Conservation (phyloP, 2,329 filamentous ascomycete species). For the Ascocoryne sarcoides region DNA sequence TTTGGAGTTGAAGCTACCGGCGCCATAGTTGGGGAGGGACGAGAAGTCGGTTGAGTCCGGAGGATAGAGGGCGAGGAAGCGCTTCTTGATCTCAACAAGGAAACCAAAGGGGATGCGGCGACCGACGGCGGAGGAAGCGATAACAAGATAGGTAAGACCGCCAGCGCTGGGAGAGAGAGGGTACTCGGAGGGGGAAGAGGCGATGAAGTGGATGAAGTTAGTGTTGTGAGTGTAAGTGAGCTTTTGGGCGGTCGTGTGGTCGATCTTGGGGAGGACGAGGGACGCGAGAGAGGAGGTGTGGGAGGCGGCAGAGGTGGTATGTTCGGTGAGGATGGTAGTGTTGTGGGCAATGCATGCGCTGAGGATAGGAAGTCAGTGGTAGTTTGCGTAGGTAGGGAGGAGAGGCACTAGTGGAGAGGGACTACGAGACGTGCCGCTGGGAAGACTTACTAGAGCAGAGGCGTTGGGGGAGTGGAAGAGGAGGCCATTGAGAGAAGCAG, state of each 20-base stretch:
- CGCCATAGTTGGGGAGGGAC: conserved; percentile 79
- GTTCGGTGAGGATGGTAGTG: conserved; percentile 86
- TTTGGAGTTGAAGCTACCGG: conserved; percentile 74
- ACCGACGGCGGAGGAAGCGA: conserved; percentile 72
- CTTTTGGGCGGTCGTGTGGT: conserved; percentile 71
- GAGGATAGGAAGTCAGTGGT: conserved; percentile 5
- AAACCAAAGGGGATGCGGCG: conserved; percentile 89
- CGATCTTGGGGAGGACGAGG: conserved; percentile 90
- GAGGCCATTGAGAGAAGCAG: conserved; percentile 50
- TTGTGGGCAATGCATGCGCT: conserved; percentile 93
- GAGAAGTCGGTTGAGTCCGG: conserved; percentile 61
- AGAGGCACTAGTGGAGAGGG: no score
- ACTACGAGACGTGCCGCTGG: not conserved
- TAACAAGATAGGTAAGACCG: conserved; percentile 83
- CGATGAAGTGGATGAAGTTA: conserved; percentile 92
- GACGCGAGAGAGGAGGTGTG: conserved; percentile 82
- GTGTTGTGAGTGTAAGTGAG: conserved; percentile 88
- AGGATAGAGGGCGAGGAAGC: conserved; percentile 67
- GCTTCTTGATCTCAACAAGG: conserved; percentile 81
- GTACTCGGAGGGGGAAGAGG: conserved; percentile 67
- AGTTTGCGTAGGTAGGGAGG: not conserved
- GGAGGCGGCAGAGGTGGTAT: conserved; percentile 76
- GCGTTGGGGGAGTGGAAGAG: conserved; percentile 57
- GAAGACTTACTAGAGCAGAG: conserved; percentile 59
- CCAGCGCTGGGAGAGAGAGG: conserved; percentile 51